A percentile compares a stretch with the other conserved stretches of the same genome.
Evolutionary conservation across 805 yeast species (phyloP).

Genomic region (Candida khao-thaluensis): DNA sequence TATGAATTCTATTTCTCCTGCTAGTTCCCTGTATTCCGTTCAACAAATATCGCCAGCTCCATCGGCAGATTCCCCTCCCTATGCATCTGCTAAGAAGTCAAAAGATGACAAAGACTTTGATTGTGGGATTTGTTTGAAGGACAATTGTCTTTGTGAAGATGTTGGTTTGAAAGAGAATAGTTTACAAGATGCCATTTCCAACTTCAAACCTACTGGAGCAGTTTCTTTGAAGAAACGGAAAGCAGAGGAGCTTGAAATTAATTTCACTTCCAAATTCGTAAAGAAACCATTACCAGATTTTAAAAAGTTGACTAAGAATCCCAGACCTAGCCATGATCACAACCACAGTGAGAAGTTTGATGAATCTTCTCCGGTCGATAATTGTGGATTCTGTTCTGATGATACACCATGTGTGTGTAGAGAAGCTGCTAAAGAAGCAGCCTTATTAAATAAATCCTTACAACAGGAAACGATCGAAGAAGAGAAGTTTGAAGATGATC

Average conservation of each 20-base stretch:
- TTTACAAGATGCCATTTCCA: constrained; percentile 34
- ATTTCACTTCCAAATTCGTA: constrained; percentile 53
- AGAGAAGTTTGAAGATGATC: constrained; percentile 24
- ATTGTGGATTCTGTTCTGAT: constrained; percentile 93
- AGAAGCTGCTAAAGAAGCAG: constrained; percentile 63
- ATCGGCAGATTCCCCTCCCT: constrained; percentile 48
- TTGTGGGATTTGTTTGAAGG: constrained; percentile 70
- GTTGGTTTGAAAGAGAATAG: constrained; percentile 39
- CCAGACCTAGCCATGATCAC: constrained; percentile 1
- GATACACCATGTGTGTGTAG: constrained; percentile 91
- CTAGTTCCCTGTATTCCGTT: constrained; percentile 31
- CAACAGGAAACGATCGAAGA: constrained; percentile 27
- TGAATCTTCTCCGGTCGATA: constrained; percentile 56
- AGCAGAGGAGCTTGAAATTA: constrained; percentile 42
- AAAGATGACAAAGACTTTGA: constrained; percentile 30
- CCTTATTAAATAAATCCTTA: constrained; percentile 31
- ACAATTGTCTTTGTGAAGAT: constrained; percentile 63
- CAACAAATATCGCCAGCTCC: constrained; percentile 57
- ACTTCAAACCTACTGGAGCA: constrained; percentile 62
- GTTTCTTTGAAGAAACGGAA: constrained; percentile 53
- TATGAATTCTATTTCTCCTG: constrained; percentile 24
- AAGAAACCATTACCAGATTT: constrained; percentile 38
- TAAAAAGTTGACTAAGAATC: constrained; percentile 21
- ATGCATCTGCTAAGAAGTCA: constrained; percentile 14
- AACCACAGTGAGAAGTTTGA: constrained; percentile 24